These are phyloP conservation scores for Exophiala dermatitidis DNA, from an alignment of 2,329 filamentous ascomycete species.

Conservation along the genomic window DNA sequence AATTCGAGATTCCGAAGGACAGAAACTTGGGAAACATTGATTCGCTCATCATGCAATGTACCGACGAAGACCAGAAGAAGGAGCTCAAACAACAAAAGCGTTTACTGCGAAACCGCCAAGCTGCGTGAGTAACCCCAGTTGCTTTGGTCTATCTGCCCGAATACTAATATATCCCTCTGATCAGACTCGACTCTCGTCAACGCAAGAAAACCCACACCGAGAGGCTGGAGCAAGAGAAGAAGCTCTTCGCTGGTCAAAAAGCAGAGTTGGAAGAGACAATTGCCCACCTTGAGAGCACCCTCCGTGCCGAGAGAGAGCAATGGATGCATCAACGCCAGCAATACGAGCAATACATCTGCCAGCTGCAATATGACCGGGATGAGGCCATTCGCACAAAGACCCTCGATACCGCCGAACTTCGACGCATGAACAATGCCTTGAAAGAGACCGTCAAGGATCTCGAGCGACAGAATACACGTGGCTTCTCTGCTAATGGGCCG, in stretches of 20 bases:
- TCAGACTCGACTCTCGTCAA: conserved; percentile 86
- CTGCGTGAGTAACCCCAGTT: conserved; percentile 63
- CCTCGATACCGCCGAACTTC: conserved; percentile 79
- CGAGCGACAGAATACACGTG: conserved; percentile 31
- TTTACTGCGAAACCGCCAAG: conserved; percentile 87
- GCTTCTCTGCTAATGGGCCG: conserved; percentile 8
- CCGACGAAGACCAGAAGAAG: conserved; percentile 86
- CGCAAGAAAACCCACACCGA: conserved; percentile 98
- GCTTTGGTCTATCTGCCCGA: conserved; percentile 21
- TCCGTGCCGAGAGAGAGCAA: conserved; percentile 46
- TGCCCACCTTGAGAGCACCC: conserved; percentile 30
- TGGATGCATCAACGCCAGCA: conserved; percentile 67
- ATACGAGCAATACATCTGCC: conserved; percentile 67
- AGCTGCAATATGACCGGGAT: conserved; percentile 77
- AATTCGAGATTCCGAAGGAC: conserved; percentile 93
- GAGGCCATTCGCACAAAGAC: conserved; percentile 84
- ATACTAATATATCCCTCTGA: conserved; percentile 25
- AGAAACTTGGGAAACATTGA: conserved; percentile 93
- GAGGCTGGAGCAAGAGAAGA: conserved; percentile 93
- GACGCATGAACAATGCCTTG: conserved; percentile 84
- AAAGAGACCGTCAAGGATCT: conserved; percentile 54
- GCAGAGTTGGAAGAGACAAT: conserved; percentile 72
- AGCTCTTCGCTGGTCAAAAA: conserved; percentile 72
- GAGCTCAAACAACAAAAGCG: conserved; percentile 98
- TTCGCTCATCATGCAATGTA: conserved; percentile 74